Base-by-base conservation (phyloP, 2,329 filamentous ascomycete species). In the Pseudocercospora ulei region DNA sequence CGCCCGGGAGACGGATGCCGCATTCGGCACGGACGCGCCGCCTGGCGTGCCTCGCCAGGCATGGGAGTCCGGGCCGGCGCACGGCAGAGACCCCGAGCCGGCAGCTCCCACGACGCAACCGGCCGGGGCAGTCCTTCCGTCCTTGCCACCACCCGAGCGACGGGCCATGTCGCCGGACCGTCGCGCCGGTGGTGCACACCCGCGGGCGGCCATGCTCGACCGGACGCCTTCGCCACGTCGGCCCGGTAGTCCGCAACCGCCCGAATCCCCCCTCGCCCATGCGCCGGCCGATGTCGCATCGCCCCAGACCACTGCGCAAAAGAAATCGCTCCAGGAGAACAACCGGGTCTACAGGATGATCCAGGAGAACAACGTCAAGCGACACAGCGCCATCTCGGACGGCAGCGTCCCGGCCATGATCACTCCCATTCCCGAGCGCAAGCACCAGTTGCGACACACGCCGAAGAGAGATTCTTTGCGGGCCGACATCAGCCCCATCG, bases 301-400 rank as follows among this genome's bases (percentile, higher is more conserved):
- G 5, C 46, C 46, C 9, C 39, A 44, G 7, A 46, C 35, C 3
- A 42, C 44, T 24, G 44, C 47, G n/a, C 41, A 41, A 17, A 44
- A 48, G 27, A 37, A 38, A 26, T 46, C 41, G 17, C 38, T 51
- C 11, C 43, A 50, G 24, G 47, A 46, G 13, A 51, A 51, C 37
- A 51, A 51, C 28, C 33, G 36, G 16, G 43, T 49, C 3, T 51
- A 51, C 43, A 45, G 38, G 31, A 36, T 49, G 28, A 49, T 51
- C 11, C 53, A 49, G 28, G 48, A 52, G 35, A 51, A 55, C 33
- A 57, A 56, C 31, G 52, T 45, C n/a, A 54, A 55, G 33, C 41
- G 53, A 7, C 53, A 57, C 36, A 53, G 49, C 28, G 41, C 47
- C 7, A 46, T 54, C 20, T 53, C 50, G 26, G 41, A 49, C 24